Evolutionary conservation across 768 basidiomycete genomes (phyloP).

Genomic region (Rhizopogon sp.): DNA sequence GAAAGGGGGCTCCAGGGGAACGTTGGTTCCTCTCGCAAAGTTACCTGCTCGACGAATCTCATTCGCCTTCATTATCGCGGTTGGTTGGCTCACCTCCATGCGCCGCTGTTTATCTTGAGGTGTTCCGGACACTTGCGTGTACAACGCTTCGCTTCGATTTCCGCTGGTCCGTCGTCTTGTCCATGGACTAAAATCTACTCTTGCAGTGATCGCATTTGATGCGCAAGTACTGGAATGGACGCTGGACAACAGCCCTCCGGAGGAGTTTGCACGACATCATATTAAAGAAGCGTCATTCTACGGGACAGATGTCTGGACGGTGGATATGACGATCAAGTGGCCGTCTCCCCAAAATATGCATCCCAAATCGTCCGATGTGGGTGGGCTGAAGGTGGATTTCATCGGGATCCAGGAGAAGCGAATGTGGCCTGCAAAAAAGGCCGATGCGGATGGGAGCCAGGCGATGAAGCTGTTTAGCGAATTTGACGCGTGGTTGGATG

Average conservation of each 20-base stretch:
- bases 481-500: constrained; percentile 72
- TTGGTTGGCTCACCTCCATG: neutral
- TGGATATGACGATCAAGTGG: constrained; percentile 68
- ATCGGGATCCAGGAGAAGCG: constrained; percentile 78
- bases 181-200: neutral
- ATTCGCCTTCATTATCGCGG: neutral
- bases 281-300: constrained; percentile 91
- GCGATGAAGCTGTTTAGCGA: constrained; percentile 72
- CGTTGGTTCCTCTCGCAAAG: neutral
- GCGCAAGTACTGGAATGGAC: constrained; percentile 87
- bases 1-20: neutral
- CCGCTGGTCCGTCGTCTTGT: neutral
- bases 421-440: constrained; percentile 75
- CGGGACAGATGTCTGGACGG: constrained; percentile 63
- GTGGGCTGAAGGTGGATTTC: constrained; percentile 58
- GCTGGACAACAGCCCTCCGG: constrained; percentile 72
- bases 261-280: constrained; percentile 75
- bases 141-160: neutral
- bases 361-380: constrained; percentile 14
- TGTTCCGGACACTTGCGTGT: no score
- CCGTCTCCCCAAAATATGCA: constrained; percentile 15
- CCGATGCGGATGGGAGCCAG: constrained; percentile 42
- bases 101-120: no score
- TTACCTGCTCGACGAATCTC: no score
- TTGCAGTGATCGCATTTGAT: constrained; percentile 79